A percentile compares a stretch with the other conserved stretches of the same genome.
Conservation (phyloP, 257 asterid genomes). For the Solanum bukasovii region DNA sequence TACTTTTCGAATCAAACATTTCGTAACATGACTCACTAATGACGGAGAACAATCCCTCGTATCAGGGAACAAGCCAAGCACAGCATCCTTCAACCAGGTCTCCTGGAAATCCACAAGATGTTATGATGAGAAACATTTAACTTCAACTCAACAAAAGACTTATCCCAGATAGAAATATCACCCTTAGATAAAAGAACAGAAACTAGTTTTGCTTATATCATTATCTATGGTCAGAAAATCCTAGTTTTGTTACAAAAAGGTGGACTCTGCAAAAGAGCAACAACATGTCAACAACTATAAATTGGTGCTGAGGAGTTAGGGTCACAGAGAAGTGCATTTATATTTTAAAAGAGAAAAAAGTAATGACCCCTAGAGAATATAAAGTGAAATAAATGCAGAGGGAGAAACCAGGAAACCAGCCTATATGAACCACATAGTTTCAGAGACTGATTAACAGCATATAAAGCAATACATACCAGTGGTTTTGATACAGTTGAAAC, state of each 20-base stretch:
- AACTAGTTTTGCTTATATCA: background rate
- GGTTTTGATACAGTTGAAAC: constrained; percentile 44
- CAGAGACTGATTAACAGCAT: background rate
- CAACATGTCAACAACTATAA: background rate
- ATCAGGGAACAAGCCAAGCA: constrained; percentile 78
- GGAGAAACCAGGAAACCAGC: background rate
- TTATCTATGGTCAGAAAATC: background rate
- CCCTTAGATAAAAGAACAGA: background rate
- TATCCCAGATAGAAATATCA: background rate
- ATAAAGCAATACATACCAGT: constrained; percentile 40
- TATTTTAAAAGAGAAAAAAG: background rate
- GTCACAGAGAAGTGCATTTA: background rate
- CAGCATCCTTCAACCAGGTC: constrained; percentile 81
- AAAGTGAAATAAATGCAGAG: background rate
- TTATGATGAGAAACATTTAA: background rate
- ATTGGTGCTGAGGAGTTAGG: background rate
- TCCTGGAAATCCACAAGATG: constrained; percentile 43
- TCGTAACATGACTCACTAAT: constrained; percentile 38
- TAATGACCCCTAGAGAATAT: background rate
- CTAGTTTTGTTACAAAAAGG: background rate
- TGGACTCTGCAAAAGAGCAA: background rate
- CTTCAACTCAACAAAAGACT: background rate
- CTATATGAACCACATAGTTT: background rate
- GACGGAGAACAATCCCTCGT: constrained; percentile 79
- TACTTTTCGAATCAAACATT: background rate